Percentiles rank a stretch among this genome's conserved stretches.
Evolutionary conservation across 257 asterid species (phyloP).

Genomic region (Ballota nigra): DNA sequence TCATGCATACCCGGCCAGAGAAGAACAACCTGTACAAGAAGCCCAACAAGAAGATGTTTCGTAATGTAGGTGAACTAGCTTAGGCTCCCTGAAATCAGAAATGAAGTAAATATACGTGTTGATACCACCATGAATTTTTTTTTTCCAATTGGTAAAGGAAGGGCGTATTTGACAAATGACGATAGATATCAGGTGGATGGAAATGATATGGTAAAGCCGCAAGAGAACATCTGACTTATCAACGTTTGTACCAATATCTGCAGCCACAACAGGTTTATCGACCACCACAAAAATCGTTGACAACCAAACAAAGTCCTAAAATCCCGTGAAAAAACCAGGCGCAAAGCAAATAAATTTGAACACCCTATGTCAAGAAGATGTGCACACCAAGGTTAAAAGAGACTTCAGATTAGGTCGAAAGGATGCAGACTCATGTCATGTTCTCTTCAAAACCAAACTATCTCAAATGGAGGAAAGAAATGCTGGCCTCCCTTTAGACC

Average conservation of each 20-base stretch:
- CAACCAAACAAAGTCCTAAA: not conserved
- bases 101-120: too few relatives aligned
- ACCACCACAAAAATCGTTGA: not conserved
- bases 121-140: too few relatives aligned
- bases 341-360: not conserved
- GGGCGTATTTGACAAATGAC: too few relatives aligned
- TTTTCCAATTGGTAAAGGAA: too few relatives aligned
- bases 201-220: too few relatives aligned
- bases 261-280: not conserved
- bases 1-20: too few relatives aligned
- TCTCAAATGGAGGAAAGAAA: not conserved
- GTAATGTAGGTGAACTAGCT: too few relatives aligned
- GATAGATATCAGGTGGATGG: not conserved
- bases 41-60: too few relatives aligned
- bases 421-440: not conserved
- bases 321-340: not conserved
- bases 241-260: not conserved
- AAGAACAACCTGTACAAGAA: too few relatives aligned
- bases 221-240: not conserved
- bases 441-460: not conserved
- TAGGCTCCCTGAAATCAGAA: too few relatives aligned
- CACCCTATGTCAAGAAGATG: not conserved
- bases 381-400: not conserved
- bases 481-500: not conserved
- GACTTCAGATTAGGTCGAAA: not conserved